Conservation (phyloP, 495 filamentous ascomycete genomes). For the Bacidia gigantensis region DNA sequence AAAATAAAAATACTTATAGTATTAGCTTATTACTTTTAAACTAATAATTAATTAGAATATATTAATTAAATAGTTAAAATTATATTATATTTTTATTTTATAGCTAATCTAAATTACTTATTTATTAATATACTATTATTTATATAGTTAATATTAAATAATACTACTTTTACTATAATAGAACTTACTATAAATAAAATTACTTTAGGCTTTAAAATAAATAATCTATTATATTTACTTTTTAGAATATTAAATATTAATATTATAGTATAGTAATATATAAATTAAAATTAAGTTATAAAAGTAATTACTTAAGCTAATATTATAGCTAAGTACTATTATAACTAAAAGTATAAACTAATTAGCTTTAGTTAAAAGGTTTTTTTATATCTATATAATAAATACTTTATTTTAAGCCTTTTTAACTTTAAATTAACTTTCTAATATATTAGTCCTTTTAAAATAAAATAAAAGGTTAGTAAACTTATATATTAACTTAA, state of each 20-base stretch:
- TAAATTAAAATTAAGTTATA: neutral
- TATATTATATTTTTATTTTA: neutral
- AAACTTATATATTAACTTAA: neutral
- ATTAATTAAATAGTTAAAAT: neutral
- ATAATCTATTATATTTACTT: neutral
- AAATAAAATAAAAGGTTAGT: neutral
- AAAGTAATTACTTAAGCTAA: neutral
- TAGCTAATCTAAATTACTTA: neutral
- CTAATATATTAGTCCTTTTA: neutral
- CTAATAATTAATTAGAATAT: neutral
- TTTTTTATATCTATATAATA: neutral
- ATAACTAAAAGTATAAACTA: neutral
- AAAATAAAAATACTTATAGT: neutral
- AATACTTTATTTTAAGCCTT: neutral
- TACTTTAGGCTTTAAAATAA: neutral
- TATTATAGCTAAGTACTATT: neutral
- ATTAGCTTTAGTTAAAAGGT: neutral
- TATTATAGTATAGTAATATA: neutral
- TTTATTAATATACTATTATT: neutral
- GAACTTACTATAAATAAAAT: neutral
- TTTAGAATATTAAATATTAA: neutral
- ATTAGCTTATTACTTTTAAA: neutral
- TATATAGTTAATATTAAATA: neutral
- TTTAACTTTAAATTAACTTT: constrained; percentile 16
- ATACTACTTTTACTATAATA: neutral